A percentile compares a stretch with the other conserved stretches of the same genome.
Conservation (phyloP, 2,329 filamentous ascomycete genomes). For the Fusarium sp. region DNA sequence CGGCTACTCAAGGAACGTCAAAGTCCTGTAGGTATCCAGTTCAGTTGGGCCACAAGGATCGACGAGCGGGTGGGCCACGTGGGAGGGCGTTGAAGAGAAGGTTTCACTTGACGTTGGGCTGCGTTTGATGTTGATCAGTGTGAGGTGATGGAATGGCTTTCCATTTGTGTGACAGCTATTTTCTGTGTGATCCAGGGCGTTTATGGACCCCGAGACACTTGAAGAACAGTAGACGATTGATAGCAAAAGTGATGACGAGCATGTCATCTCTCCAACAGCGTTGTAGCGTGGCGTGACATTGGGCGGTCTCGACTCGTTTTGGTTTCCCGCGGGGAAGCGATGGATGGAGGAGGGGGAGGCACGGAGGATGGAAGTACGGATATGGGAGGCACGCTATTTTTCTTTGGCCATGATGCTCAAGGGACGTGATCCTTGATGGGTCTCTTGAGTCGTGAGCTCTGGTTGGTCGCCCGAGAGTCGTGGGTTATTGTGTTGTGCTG, state of each 20-base stretch:
- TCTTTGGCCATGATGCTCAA: not conserved
- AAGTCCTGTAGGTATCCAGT: not conserved
- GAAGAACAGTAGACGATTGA: not conserved
- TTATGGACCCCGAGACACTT: not conserved
- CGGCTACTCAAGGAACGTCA: not conserved
- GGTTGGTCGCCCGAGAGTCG: not conserved
- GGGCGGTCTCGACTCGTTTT: conserved; percentile 12
- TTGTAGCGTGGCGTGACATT: conserved; percentile 24
- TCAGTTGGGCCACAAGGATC: conserved; percentile 9
- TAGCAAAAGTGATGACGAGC: not conserved
- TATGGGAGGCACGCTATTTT: not conserved
- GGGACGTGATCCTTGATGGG: not conserved
- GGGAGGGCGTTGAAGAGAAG: conserved; percentile 19
- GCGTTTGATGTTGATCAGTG: conserved; percentile 24
- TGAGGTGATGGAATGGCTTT: not conserved
- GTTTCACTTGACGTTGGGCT: conserved; percentile 24
- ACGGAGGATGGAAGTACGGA: not conserved
- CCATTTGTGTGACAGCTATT: not conserved
- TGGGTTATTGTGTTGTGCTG: not conserved
- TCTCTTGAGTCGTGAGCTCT: not conserved
- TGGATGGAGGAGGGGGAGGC: not conserved
- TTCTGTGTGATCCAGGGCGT: not conserved
- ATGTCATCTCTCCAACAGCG: not conserved
- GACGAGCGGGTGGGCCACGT: conserved; percentile 32
- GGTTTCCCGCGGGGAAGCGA: not conserved